Percentiles rank a stretch among this genome's conserved stretches.
These are phyloP conservation scores for Fusarium domesticum DNA, from an alignment of 2,329 filamentous ascomycete species.

Conservation along the genomic window DNA sequence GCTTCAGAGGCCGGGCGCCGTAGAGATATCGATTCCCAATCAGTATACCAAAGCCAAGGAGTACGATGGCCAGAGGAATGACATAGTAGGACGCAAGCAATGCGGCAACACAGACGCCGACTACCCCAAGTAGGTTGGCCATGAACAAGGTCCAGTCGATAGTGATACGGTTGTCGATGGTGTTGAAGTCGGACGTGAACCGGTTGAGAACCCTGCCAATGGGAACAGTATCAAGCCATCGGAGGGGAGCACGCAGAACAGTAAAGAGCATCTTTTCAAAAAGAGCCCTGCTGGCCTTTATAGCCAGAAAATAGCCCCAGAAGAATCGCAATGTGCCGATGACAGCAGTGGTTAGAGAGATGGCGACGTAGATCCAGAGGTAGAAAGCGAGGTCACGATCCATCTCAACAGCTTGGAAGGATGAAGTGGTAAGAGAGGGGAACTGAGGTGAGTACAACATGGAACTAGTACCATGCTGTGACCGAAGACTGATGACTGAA, in stretches of 20 bases:
- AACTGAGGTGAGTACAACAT: slow-evolving; percentile 48
- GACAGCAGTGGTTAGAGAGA: slow-evolving; percentile 61
- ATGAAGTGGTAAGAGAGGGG: slow-evolving; percentile 39
- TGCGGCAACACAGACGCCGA: slow-evolving; percentile 65
- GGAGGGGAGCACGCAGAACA: slow-evolving; percentile 68
- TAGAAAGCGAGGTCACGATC: slow-evolving; percentile 57
- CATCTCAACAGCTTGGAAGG: slow-evolving; percentile 26
- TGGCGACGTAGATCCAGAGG: slow-evolving; percentile 64
- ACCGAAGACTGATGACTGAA: slow-evolving; percentile 26
- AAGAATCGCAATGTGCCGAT: slow-evolving; percentile 62
- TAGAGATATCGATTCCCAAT: slow-evolving; percentile 62
- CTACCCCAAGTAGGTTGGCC: slow-evolving; percentile 57
- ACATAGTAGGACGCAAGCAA: slow-evolving; percentile 66
- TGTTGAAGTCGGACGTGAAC: slow-evolving; percentile 74
- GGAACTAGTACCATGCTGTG: slow-evolving; percentile 41
- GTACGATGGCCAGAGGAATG: slow-evolving; percentile 56
- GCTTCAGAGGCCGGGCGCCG: slow-evolving; percentile 72
- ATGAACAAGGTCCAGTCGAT: slow-evolving; percentile 60
- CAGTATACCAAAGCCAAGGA: slow-evolving; percentile 57
- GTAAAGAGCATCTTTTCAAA: slow-evolving; percentile 66
- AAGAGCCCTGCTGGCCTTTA: slow-evolving; percentile 65
- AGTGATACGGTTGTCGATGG: slow-evolving; percentile 66
- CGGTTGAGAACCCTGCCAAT: slow-evolving; percentile 74
- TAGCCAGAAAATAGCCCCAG: slow-evolving; percentile 61
- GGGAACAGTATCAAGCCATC: slow-evolving; percentile 78